Conservation (phyloP, 306 rosid genomes). For the Mimosa pudica region DNA sequence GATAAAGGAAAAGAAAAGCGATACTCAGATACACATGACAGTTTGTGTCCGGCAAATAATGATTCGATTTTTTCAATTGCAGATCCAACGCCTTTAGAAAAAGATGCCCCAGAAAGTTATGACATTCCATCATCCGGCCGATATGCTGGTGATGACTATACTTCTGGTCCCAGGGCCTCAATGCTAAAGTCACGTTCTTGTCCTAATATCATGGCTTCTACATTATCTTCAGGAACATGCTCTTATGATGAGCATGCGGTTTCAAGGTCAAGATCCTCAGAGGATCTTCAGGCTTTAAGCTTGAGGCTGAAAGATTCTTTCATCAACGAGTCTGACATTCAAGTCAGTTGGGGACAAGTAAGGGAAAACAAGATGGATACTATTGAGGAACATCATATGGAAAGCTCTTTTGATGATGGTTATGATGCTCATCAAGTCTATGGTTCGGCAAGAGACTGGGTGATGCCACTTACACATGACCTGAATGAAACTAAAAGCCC, state of each 20-base stretch:
- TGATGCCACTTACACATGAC: slow-evolving; percentile 56
- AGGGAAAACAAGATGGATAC: slow-evolving; percentile 40
- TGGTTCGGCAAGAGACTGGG: slow-evolving; percentile 68
- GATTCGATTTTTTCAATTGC: slow-evolving; percentile 57
- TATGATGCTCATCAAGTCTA: slow-evolving; percentile 54
- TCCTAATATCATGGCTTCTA: slow-evolving; percentile 55
- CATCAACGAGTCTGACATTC: slow-evolving; percentile 44
- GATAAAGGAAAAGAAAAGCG: slow-evolving; percentile 37
- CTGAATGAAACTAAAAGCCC: slow-evolving; percentile 35
- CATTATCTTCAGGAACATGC: slow-evolving; percentile 34
- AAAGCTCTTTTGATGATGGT: slow-evolving; percentile 51
- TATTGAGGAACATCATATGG: slow-evolving; percentile 46
- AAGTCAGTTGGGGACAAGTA: slow-evolving; percentile 45
- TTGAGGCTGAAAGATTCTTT: slow-evolving; percentile 44
- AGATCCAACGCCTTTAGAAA: slow-evolving; percentile 52
- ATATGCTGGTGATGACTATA: slow-evolving; percentile 45
- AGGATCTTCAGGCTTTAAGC: slow-evolving; percentile 56
- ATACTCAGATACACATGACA: slow-evolving; percentile 36
- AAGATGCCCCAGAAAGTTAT: slow-evolving; percentile 52
- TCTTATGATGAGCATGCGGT: slow-evolving; percentile 35
- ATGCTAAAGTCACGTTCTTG: slow-evolving; percentile 62
- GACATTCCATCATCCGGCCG: slow-evolving; percentile 53
- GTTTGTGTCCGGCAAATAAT: slow-evolving; percentile 38
- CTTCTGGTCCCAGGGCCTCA: slow-evolving; percentile 33
- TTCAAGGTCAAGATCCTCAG: slow-evolving; percentile 64